phyloP scores from a whole-genome alignment of 352 stramenopile species.

The Phytophthora cactorum region DNA sequence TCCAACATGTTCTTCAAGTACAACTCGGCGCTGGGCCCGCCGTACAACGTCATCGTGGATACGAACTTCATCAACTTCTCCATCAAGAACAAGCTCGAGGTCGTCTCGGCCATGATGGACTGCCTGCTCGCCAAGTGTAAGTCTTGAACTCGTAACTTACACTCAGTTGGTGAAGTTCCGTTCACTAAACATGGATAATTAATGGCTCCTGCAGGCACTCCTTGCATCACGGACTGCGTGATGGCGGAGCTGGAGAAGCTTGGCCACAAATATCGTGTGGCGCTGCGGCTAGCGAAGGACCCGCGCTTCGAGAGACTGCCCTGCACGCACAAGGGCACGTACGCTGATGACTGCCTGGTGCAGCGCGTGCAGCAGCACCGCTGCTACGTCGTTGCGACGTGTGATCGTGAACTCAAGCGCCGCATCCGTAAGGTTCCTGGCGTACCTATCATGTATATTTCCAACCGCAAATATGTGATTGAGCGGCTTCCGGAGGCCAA shows the following conservation, averaged over 20 bases:
- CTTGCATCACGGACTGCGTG: constrained; percentile 99
- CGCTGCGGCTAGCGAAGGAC: constrained; percentile 96
- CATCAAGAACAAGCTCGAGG: constrained; percentile 99
- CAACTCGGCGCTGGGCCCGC: constrained; percentile 98
- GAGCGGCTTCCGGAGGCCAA: constrained; percentile 99
- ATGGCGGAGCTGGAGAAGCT: constrained; percentile 99
- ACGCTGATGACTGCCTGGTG: constrained; percentile 99
- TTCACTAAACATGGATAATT: constrained; percentile 5
- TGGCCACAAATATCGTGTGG: constrained; percentile 97
- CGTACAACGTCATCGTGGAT: constrained; percentile 99
- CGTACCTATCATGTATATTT: constrained; percentile 99
- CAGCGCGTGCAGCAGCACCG: constrained; percentile 93
- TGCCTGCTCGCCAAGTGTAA: constrained; percentile 99
- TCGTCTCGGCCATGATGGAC: constrained; percentile 99
- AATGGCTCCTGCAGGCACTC: constrained; percentile 57
- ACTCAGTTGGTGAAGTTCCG: not conserved
- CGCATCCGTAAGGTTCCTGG: constrained; percentile 99
- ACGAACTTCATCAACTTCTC: constrained; percentile 99
- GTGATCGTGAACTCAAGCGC: constrained; percentile 99
- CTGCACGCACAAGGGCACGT: constrained; percentile 98
- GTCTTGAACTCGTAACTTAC: not conserved
- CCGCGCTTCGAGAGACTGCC: constrained; percentile 98
- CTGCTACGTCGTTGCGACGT: constrained; percentile 99
- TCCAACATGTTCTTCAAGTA: constrained; percentile 99
- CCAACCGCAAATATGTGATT: constrained; percentile 98